Conservation (phyloP, 1,139 yeast species). For the Tardiomyces depauwii region DNA sequence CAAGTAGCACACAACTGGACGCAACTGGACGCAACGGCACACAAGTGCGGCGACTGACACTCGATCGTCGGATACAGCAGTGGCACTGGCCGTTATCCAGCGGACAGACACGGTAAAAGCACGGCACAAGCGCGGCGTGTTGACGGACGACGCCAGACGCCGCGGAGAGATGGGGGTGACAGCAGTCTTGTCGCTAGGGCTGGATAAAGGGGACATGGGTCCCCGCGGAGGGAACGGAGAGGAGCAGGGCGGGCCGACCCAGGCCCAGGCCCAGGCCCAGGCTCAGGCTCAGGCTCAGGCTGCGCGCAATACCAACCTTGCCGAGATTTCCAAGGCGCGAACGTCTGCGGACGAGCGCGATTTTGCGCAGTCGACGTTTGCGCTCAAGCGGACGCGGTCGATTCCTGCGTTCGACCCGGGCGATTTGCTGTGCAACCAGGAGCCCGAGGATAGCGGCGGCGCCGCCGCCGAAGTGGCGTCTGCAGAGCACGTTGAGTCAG, state of each 20-base stretch:
- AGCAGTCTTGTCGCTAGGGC: not conserved
- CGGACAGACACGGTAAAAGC: no score
- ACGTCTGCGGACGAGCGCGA: slow-evolving; percentile 29
- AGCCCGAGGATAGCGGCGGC: slow-evolving; percentile 1
- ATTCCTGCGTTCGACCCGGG: slow-evolving; percentile 56
- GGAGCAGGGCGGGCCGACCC: no score
- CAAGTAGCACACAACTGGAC: no score
- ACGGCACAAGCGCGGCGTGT: no score
- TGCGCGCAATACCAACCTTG: not conserved
- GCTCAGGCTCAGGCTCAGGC: no score
- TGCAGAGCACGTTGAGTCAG: not conserved
- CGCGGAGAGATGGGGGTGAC: not conserved
- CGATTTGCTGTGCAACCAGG: slow-evolving; percentile 16
- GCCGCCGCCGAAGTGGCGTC: not conserved
- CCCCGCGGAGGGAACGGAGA: no score
- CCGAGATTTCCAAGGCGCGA: not conserved
- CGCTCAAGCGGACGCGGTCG: slow-evolving; percentile 72
- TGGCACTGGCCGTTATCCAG: no score
- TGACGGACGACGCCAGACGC: not conserved
- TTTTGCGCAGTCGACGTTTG: slow-evolving; percentile 62
- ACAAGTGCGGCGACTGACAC: no score
- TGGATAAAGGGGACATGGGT: not conserved
- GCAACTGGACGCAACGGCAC: no score
- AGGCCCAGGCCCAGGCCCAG: no score
- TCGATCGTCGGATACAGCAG: no score